Conservation (phyloP, 192 early-diverging fungal genomes). For the Rhizoclosmatium globosum region DNA sequence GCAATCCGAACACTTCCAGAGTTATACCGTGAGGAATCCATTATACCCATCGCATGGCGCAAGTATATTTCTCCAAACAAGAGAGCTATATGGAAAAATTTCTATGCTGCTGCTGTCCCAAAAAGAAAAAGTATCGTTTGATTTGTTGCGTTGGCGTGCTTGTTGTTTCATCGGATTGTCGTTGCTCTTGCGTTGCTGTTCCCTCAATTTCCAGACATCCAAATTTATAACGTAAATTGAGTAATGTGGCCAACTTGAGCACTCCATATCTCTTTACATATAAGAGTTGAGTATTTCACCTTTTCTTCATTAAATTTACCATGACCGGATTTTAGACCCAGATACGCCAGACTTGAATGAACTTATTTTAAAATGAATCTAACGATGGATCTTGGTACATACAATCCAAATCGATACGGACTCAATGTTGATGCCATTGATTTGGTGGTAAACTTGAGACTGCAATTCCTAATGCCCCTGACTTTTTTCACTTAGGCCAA, state of each 20-base stretch:
- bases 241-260: constrained; percentile 10
- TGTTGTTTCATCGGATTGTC: constrained; percentile 17
- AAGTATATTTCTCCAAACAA: background rate
- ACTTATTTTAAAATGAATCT: constrained; percentile 17
- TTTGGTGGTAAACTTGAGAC: constrained; percentile 10
- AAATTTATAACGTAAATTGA: constrained; percentile 11
- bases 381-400: constrained; percentile 31
- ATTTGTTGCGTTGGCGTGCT: constrained; percentile 19
- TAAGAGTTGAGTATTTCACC: too few species aligned
- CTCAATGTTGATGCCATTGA: constrained; percentile 27
- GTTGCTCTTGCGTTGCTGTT: constrained; percentile 6
- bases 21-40: constrained; percentile 5
- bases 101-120: constrained; percentile 24
- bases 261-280: constrained; percentile 12
- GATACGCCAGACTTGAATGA: background rate
- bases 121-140: constrained; percentile 5
- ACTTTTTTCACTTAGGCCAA: constrained; percentile 13
- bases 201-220: constrained; percentile 19
- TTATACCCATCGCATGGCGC: background rate
- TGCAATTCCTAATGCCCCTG: background rate
- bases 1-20: background rate
- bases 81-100: background rate
- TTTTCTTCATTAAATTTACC: too few species aligned
- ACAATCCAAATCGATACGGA: constrained; percentile 31
- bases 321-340: background rate